Evolutionary conservation across 208 protist genomes (phyloP), one percentile per base, ranked within the genome.

Genomic region (Trypanosoma theileri): DNA sequence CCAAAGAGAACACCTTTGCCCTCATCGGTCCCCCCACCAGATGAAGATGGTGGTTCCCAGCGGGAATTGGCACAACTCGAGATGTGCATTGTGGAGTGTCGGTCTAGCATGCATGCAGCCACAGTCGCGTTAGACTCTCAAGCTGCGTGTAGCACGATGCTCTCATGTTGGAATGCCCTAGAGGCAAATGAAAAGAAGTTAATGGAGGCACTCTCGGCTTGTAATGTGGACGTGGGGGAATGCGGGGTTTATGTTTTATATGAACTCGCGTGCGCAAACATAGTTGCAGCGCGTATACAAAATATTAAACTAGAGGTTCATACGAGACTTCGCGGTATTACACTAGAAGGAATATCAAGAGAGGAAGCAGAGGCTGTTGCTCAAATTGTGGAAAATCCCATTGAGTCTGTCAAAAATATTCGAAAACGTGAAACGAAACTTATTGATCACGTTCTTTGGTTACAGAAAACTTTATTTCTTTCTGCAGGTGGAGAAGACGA

Each of bases 201-300:
- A 16, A 26, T 56, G 17, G 41, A 26, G 9, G 28, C 16, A 22
- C 24, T 73, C 12, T 21, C 16, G 41, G 19, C 28, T 1, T 73
- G 51, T 40, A 50, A 73, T 40, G n/a, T 41, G 52, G 24, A 13
- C 28, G 16, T 56, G 13, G 22, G 41, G 0, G 22, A 56, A 6
- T 1, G 13, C 31, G 16, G 4, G 16, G 59, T 63, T 51, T 17
- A 35, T 0, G 19, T 51, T 35, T 52, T 75, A 24, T 58, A 24
- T 56, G 13, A 50, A 19, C 21, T 75, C 26, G 61, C 48, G 7
- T 24, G 16, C 13, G 75, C 59, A 40, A 61, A 71, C 28, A 42
- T 40, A 4, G 22, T 71, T 24, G 59, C 54, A 21, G 69, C 69
- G 0, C 65, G 72, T 31, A 50, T 80, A 53, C 61, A 69, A 42